phyloP scores from a whole-genome alignment of 1,284 basidiomycete species.

The Schizophyllum commune region DNA sequence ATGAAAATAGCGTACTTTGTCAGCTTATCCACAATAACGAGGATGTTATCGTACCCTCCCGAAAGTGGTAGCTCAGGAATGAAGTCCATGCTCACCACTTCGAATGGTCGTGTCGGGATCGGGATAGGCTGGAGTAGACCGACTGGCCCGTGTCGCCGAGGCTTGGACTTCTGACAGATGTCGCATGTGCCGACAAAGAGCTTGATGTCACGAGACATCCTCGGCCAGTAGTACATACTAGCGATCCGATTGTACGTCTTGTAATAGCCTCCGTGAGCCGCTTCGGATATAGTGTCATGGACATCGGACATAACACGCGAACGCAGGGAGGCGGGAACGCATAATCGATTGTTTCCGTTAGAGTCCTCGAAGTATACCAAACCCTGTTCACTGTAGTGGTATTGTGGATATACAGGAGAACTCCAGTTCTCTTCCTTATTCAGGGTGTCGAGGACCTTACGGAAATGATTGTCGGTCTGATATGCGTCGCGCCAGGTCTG shows the following conservation, averaged over 20 bases:
- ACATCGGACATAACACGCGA: slow-evolving; percentile 15
- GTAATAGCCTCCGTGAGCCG: slow-evolving; percentile 16
- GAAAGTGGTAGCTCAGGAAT: slow-evolving; percentile 27
- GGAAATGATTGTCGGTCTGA: slow-evolving; percentile 4
- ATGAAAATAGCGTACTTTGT: slow-evolving; percentile 34
- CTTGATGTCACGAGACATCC: slow-evolving; percentile 21
- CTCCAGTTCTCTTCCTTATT: slow-evolving; percentile 1
- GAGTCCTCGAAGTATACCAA: slow-evolving; percentile 18
- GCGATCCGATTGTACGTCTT: slow-evolving; percentile 4
- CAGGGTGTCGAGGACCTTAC: neutral
- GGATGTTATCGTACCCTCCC: slow-evolving; percentile 19
- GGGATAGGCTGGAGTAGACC: slow-evolving; percentile 14
- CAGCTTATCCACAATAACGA: slow-evolving; percentile 27
- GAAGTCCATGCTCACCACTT: slow-evolving; percentile 18
- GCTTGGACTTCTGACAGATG: slow-evolving; percentile 26
- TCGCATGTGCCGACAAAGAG: slow-evolving; percentile 27
- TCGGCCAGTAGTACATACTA: slow-evolving; percentile 23
- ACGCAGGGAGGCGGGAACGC: slow-evolving; percentile 14
- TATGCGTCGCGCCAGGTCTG: slow-evolving; percentile 3
- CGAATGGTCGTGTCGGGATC: slow-evolving; percentile 14
- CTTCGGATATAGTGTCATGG: slow-evolving; percentile 18
- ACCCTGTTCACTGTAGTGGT: slow-evolving; percentile 13
- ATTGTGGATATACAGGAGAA: slow-evolving; percentile 8
- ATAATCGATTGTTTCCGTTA: slow-evolving; percentile 15
- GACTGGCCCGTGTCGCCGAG: slow-evolving; percentile 8